Evolutionary conservation across 371 early-diverging fungal genomes (phyloP).

Genomic region (Lichtheimia hyalospora): DNA sequence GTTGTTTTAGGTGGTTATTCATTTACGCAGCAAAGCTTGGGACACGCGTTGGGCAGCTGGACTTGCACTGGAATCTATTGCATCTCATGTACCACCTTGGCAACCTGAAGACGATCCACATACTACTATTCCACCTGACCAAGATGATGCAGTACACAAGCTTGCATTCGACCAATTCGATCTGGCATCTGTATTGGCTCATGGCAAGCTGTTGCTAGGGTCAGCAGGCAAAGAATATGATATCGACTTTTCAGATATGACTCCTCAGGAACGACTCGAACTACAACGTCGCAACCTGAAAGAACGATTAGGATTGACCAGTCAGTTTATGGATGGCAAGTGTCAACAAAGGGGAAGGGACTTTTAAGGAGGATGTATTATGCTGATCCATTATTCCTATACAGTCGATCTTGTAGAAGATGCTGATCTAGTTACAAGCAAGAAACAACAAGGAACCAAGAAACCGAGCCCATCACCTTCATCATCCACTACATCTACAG

Average conservation of each 20-base stretch:
- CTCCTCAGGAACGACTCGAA: constrained; percentile 83
- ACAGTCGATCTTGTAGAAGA: constrained; percentile 75
- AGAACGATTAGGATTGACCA: constrained; percentile 83
- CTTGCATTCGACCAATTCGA: constrained; percentile 81
- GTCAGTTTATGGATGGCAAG: constrained; percentile 87
- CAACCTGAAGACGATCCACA: constrained; percentile 46
- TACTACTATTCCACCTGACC: constrained; percentile 18
- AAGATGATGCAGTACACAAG: constrained; percentile 38
- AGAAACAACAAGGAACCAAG: constrained; percentile 14
- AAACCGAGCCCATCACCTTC: constrained; percentile 17
- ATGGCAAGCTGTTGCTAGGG: constrained; percentile 83
- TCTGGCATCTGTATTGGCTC: constrained; percentile 76
- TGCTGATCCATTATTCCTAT: background rate
- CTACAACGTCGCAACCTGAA: constrained; percentile 81
- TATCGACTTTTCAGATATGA: constrained; percentile 75
- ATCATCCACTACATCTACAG: constrained; percentile 23
- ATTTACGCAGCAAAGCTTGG: constrained; percentile 89
- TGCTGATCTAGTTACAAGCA: constrained; percentile 47
- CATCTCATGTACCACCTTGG: constrained; percentile 85
- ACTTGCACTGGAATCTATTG: constrained; percentile 89
- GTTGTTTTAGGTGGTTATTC: constrained; percentile 68
- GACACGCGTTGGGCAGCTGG: constrained; percentile 96
- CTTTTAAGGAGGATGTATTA: constrained; percentile 1
- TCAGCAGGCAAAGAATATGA: constrained; percentile 94
- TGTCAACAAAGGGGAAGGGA: background rate